Percentiles rank a stretch among this genome's conserved stretches.
These are phyloP conservation scores for Dimocarpus longan DNA, from an alignment of 345 rosid genomes.

Conservation along the genomic window DNA sequence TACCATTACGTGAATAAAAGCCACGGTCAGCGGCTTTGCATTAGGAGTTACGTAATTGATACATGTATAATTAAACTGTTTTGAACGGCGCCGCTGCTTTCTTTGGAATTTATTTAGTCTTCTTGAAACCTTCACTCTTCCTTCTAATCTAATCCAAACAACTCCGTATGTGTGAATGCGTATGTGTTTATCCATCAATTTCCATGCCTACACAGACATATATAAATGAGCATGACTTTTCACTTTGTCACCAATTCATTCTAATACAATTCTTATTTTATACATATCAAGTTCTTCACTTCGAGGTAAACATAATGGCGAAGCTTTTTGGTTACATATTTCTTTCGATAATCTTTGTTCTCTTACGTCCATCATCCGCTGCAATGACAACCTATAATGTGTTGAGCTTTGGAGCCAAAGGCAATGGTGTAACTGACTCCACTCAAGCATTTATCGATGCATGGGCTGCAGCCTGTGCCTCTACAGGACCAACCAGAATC, in stretches of 20 bases:
- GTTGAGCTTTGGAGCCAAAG: slow-evolving; percentile 17
- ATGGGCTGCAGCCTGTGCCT: slow-evolving; percentile 25
- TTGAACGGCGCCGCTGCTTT: slow-evolving; percentile 6
- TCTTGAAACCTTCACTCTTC: not conserved
- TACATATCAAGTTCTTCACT: not conserved
- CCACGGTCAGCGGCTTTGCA: not conserved
- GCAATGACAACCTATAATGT: slow-evolving; percentile 10
- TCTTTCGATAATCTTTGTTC: not conserved
- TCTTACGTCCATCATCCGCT: not conserved
- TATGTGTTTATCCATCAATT: not conserved
- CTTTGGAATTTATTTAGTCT: not conserved
- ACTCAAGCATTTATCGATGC: slow-evolving; percentile 20
- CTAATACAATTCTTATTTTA: not conserved
- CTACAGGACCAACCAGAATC: not conserved
- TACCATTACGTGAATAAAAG: too few relatives aligned
- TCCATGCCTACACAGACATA: not conserved
- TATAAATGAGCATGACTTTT: not conserved
- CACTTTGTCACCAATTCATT: not conserved
- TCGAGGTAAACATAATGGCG: not conserved
- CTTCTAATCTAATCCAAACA: not conserved
- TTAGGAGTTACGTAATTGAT: not conserved
- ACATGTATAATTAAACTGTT: too few relatives aligned
- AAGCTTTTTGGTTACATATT: not conserved
- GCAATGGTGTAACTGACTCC: slow-evolving; percentile 6
- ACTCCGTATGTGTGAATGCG: not conserved